These are phyloP conservation scores for Spergularia bocconei DNA, from an alignment of 148 eudicot species.

Conservation along the genomic window DNA sequence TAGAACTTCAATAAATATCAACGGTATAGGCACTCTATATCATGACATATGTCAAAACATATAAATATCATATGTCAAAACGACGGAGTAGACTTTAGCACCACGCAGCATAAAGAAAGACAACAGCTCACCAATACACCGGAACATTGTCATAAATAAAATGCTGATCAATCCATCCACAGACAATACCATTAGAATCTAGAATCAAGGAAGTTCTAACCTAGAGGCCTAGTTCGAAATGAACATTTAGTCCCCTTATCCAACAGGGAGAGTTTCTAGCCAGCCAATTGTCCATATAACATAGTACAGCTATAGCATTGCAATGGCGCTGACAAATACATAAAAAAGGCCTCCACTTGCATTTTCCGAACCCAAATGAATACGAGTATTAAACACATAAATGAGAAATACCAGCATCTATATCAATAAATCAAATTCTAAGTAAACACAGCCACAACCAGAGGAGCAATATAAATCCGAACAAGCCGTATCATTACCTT, in stretches of 20 bases:
- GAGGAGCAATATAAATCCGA: not conserved
- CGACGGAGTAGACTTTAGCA: not conserved
- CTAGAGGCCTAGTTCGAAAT: not conserved
- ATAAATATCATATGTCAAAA: no score
- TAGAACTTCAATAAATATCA: not conserved
- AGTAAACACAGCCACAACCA: not conserved
- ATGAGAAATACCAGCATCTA: not conserved
- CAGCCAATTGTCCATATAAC: not conserved
- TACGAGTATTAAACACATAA: not conserved
- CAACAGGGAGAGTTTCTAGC: not conserved
- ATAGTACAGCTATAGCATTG: not conserved
- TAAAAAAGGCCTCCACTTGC: not conserved
- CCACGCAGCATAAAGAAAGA: not conserved
- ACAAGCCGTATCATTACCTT: constrained; percentile 39
- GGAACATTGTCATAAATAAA: not conserved
- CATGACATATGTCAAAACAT: not conserved
- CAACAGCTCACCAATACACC: not conserved
- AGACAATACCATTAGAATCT: constrained; percentile 3
- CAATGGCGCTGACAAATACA: not conserved
- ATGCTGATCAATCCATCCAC: not conserved
- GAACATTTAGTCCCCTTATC: not conserved
- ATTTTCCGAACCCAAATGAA: not conserved
- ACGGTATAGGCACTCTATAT: not conserved
- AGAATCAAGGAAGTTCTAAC: not conserved
- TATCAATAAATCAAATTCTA: not conserved